These are phyloP conservation scores for Tuber microsphaerosporum DNA, from an alignment of 495 filamentous ascomycete species.

Conservation along the genomic window DNA sequence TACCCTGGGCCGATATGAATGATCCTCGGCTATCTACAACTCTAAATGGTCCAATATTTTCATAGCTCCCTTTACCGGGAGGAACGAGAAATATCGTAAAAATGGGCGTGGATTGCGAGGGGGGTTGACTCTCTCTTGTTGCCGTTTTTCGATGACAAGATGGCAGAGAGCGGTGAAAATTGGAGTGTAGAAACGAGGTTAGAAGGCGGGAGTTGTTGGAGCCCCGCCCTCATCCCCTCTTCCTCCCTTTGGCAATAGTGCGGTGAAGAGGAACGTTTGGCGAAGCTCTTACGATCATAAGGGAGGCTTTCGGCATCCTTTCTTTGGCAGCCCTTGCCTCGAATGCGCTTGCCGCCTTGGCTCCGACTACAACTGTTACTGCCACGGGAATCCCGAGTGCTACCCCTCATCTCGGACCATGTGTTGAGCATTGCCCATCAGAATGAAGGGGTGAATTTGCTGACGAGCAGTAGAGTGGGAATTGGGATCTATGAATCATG, in stretches of 20 bases:
- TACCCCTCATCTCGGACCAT: background rate
- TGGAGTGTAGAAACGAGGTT: background rate
- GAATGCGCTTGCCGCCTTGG: background rate
- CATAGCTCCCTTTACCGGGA: background rate
- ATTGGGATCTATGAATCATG: constrained; percentile 51
- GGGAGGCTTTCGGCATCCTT: background rate
- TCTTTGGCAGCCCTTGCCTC: background rate
- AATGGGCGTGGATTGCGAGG: background rate
- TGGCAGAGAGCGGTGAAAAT: background rate
- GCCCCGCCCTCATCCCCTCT: background rate
- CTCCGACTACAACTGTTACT: background rate
- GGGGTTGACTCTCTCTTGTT: background rate
- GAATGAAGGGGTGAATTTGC: background rate
- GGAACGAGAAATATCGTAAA: background rate
- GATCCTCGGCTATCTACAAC: background rate
- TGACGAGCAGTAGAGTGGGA: constrained; percentile 2
- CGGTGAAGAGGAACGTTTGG: background rate
- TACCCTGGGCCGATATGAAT: background rate
- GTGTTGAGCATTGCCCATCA: background rate
- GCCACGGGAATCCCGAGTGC: background rate
- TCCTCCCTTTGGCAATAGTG: too few species aligned
- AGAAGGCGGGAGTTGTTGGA: background rate
- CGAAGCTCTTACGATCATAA: background rate
- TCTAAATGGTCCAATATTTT: background rate
- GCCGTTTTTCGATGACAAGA: background rate